phyloP scores from a whole-genome alignment of 2,329 filamentous ascomycete species.

The Stachybotrys chartarum region DNA sequence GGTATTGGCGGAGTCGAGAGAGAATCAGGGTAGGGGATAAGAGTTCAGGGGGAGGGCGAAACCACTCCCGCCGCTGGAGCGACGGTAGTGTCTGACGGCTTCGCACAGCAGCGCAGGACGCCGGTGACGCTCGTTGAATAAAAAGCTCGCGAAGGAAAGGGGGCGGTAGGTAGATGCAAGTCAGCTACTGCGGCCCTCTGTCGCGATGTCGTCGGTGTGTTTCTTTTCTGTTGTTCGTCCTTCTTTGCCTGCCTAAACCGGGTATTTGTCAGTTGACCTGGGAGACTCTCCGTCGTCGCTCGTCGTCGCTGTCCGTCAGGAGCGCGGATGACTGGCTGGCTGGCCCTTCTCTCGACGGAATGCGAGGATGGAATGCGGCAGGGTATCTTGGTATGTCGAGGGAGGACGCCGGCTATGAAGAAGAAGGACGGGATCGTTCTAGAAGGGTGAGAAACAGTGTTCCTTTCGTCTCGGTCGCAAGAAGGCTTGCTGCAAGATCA shows the following conservation, averaged over 20 bases:
- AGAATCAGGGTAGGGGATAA: neutral
- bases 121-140: neutral
- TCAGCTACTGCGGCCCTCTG: neutral
- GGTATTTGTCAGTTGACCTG: neutral
- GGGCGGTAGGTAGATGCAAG: neutral
- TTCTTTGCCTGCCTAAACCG: neutral
- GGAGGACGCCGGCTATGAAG: neutral
- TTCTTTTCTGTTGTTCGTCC: neutral
- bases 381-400: neutral
- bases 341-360: neutral
- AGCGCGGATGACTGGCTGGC: neutral
- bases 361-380: neutral
- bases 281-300: neutral
- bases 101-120: slow-evolving; percentile 8
- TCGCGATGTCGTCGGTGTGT: neutral
- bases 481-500: neutral
- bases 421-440: neutral
- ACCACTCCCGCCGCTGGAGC: slow-evolving; percentile 16
- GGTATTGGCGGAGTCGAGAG: slow-evolving; percentile 3
- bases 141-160: neutral
- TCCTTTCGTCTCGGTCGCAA: neutral
- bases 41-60: slow-evolving; percentile 6
- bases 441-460: neutral
- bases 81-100: slow-evolving; percentile 15
- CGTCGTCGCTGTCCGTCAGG: neutral